Conservation (phyloP, 2,329 filamentous ascomycete genomes). For the Fusarium nodosum region DNA sequence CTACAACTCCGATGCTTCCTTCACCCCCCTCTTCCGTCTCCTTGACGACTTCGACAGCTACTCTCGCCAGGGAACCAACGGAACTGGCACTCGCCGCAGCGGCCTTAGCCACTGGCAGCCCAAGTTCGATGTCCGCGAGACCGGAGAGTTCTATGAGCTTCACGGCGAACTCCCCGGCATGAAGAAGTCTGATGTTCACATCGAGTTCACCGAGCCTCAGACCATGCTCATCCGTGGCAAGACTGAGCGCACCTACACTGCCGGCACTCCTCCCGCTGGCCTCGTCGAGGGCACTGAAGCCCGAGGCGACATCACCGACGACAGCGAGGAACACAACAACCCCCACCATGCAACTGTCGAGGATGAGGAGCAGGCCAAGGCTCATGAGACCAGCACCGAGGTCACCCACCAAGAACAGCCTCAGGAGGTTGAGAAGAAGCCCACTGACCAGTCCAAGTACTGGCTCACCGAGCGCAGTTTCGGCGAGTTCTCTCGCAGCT, state of each 20-base stretch:
- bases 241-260: conserved; percentile 73
- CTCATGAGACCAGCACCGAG: conserved; percentile 43
- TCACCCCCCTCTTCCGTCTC: conserved; percentile 73
- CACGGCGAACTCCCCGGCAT: conserved; percentile 85
- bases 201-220: conserved; percentile 83
- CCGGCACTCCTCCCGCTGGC: conserved; percentile 64
- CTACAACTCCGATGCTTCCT: conserved; percentile 65
- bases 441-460: conserved; percentile 68
- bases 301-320: conserved; percentile 59
- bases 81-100: conserved; percentile 43
- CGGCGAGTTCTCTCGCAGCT: conserved; percentile 76
- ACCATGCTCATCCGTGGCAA: conserved; percentile 79
- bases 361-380: conserved; percentile 61
- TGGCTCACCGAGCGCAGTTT: conserved; percentile 78
- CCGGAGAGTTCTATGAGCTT: conserved; percentile 76
- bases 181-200: conserved; percentile 78
- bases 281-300: conserved; percentile 60
- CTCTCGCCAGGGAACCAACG: conserved; percentile 55
- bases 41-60: conserved; percentile 74
- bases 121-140: conserved; percentile 83
- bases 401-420: conserved; percentile 46
- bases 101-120: conserved; percentile 73
- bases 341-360: conserved; percentile 74
- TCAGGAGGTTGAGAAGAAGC: conserved; percentile 52
- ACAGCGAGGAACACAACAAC: conserved; percentile 55